Percentiles rank a stretch among this genome's conserved stretches.
These are phyloP conservation scores for Manihot esculenta DNA, from an alignment of 441 rosid genomes.

Conservation along the genomic window DNA sequence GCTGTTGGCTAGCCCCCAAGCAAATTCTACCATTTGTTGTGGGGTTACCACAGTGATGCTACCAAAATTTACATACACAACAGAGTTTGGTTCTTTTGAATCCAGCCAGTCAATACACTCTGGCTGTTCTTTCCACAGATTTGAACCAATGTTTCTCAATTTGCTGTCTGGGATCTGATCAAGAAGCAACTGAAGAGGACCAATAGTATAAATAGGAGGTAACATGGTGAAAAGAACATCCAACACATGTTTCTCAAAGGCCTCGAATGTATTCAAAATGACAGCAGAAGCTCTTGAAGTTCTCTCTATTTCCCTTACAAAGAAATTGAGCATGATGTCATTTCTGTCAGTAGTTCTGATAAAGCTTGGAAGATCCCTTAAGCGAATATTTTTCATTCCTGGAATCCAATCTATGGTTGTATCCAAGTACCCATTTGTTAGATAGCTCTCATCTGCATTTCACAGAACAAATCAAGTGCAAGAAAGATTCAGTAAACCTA, in stretches of 20 bases:
- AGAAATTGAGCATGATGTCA: constrained; percentile 17
- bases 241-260: constrained; percentile 13
- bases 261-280: constrained; percentile 22
- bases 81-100: constrained; percentile 22
- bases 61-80: constrained; percentile 46
- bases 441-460: constrained; percentile 16
- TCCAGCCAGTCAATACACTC: constrained; percentile 26
- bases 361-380: constrained; percentile 15
- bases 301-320: background rate
- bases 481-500: background rate
- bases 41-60: constrained; percentile 47
- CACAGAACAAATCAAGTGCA: background rate
- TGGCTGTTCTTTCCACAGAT: constrained; percentile 28
- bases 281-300: constrained; percentile 18
- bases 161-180: background rate
- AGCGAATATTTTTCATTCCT: background rate
- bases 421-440: constrained; percentile 22
- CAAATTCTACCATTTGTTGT: constrained; percentile 45
- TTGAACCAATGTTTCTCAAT: background rate
- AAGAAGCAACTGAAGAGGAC: constrained; percentile 19
- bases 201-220: constrained; percentile 21
- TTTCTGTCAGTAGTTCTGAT: constrained; percentile 19
- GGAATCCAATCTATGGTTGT: constrained; percentile 3
- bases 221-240: constrained; percentile 3
- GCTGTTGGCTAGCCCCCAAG: constrained; percentile 59